phyloP scores from a whole-genome alignment of 192 early-diverging fungal genomes.

The Polychytrium aggregatum region DNA sequence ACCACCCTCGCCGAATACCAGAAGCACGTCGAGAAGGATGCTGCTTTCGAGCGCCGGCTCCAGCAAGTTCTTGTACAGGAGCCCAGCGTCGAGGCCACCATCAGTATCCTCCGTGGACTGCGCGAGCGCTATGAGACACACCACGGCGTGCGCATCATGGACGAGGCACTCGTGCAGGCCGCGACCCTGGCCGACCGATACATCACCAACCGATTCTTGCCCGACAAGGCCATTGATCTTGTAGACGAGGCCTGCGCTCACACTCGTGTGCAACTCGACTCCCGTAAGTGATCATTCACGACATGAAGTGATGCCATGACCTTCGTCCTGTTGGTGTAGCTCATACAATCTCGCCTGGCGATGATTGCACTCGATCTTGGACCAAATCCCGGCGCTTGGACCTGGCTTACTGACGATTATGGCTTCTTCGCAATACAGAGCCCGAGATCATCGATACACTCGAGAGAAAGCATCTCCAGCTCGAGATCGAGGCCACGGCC shows the following conservation, averaged over 20 bases:
- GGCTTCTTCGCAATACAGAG: no score
- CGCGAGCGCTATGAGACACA: slow-evolving; percentile 67
- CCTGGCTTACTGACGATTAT: no score
- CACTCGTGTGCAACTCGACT: slow-evolving; percentile 89
- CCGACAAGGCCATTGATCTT: slow-evolving; percentile 73
- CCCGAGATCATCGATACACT: slow-evolving; percentile 93
- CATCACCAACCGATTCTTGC: slow-evolving; percentile 66
- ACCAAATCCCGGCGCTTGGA: no score
- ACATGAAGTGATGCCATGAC: no score
- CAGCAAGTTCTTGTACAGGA: slow-evolving; percentile 64
- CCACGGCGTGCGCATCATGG: slow-evolving; percentile 62
- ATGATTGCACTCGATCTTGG: no score
- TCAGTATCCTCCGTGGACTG: slow-evolving; percentile 70
- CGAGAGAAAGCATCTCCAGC: slow-evolving; percentile 84
- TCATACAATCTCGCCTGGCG: no score
- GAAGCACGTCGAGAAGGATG: slow-evolving; percentile 79
- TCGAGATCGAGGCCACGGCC: slow-evolving; percentile 92
- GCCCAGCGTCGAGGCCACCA: slow-evolving; percentile 62
- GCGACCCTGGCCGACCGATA: slow-evolving; percentile 62
- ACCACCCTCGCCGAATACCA: slow-evolving; percentile 94
- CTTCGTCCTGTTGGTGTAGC: no score
- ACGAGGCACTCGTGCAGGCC: slow-evolving; percentile 62
- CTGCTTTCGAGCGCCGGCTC: slow-evolving; percentile 73
- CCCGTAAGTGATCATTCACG: no score
- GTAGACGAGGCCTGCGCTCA: slow-evolving; percentile 96